phyloP scores from a whole-genome alignment of 768 basidiomycete genomes.

The Pluteus cervinus region DNA sequence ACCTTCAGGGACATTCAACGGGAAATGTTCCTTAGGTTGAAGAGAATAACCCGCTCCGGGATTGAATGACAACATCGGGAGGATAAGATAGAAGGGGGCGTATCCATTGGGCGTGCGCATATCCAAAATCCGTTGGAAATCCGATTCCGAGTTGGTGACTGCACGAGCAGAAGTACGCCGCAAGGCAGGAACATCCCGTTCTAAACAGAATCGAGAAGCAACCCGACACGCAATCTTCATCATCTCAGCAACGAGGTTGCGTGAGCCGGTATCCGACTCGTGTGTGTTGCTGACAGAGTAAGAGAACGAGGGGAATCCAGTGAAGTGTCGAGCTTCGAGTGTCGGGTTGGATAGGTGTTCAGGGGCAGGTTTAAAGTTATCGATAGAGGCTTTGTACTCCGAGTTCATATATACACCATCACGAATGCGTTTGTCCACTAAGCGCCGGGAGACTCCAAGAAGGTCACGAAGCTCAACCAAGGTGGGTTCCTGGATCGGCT shows the following conservation, averaged over 20 bases:
- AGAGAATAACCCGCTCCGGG: slow-evolving; percentile 39
- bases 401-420: slow-evolving; percentile 16
- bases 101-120: slow-evolving; percentile 39
- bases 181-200: slow-evolving; percentile 54
- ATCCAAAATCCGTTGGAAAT: slow-evolving; percentile 39
- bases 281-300: slow-evolving; percentile 35
- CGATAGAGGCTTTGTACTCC: slow-evolving; percentile 20
- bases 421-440: slow-evolving; percentile 13
- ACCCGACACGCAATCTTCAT: slow-evolving; percentile 79
- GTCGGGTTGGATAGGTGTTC: slow-evolving; percentile 21
- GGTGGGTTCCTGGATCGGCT: slow-evolving; percentile 15
- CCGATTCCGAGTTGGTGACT: slow-evolving; percentile 20
- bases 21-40: slow-evolving; percentile 58
- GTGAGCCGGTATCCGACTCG: slow-evolving; percentile 33
- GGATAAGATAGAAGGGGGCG: slow-evolving; percentile 31
- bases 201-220: slow-evolving; percentile 65
- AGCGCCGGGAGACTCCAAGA: slow-evolving; percentile 9
- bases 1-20: slow-evolving; percentile 59
- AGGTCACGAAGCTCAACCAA: slow-evolving; percentile 25
- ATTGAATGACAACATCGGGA: slow-evolving; percentile 26
- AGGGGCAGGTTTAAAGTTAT: slow-evolving; percentile 18
- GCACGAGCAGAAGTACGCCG: slow-evolving; percentile 44
- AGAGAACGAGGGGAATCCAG: slow-evolving; percentile 45
- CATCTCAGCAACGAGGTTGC: slow-evolving; percentile 62
- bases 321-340: slow-evolving; percentile 24